These are phyloP conservation scores for Karstenula rhodostoma DNA, from an alignment of 2,329 filamentous ascomycete species.

Conservation along the genomic window DNA sequence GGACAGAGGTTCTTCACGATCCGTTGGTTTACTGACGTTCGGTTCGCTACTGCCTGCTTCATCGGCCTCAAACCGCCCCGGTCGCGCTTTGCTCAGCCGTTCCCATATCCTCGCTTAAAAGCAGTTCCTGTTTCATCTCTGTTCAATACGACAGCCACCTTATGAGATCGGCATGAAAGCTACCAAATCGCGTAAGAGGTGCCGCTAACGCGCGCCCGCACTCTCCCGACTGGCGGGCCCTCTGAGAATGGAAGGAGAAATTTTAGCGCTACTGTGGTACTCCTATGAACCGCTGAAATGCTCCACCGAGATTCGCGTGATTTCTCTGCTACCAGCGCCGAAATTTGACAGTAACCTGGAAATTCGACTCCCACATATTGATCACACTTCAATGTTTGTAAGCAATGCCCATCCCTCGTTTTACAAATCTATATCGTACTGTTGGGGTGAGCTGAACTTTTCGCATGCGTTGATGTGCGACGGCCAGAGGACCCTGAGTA, in stretches of 20 bases:
- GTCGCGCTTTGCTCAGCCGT: neutral
- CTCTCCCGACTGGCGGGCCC: neutral
- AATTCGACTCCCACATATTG: neutral
- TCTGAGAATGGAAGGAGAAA: neutral
- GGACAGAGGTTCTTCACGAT: no score
- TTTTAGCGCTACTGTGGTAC: neutral
- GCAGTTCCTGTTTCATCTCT: no score
- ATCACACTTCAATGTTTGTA: no score
- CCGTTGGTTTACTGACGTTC: no score
- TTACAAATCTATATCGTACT: constrained; percentile 4
- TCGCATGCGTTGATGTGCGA: neutral
- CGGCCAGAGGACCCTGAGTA: neutral
- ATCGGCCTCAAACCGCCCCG: neutral
- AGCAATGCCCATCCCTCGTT: neutral
- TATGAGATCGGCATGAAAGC: no score
- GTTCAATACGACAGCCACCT: no score
- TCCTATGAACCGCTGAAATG: neutral
- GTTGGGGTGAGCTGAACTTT: neutral
- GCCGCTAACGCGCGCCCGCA: no score
- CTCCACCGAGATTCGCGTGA: neutral
- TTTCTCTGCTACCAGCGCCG: neutral
- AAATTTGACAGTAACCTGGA: neutral
- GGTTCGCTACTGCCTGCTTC: no score
- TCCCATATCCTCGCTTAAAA: no score
- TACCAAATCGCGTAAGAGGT: no score